Conservation (phyloP, 2,329 filamentous ascomycete genomes). For the Apiospora sp. region DNA sequence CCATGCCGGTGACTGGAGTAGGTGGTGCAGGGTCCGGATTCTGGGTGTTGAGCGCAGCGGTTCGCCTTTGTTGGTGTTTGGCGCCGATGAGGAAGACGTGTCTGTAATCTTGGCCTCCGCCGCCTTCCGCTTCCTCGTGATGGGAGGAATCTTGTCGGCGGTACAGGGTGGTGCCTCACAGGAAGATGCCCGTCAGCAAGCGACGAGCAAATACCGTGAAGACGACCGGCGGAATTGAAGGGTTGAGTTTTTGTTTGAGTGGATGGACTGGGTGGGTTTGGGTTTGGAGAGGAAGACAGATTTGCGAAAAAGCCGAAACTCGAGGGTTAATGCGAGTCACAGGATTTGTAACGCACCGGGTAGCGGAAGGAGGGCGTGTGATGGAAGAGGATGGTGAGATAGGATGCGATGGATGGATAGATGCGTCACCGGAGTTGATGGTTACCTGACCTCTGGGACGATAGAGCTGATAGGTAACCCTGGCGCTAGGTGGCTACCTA, state of each 20-base stretch:
- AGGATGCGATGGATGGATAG: constrained; percentile 19
- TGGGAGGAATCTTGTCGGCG: constrained; percentile 64
- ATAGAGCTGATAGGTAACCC: not conserved
- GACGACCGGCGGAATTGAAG: constrained; percentile 14
- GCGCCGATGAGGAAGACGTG: constrained; percentile 26
- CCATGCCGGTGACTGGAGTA: constrained; percentile 76
- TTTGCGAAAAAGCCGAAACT: constrained; percentile 12
- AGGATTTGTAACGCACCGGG: not conserved
- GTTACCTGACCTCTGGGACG: constrained; percentile 10
- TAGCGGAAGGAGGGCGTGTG: not conserved
- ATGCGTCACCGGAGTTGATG: constrained; percentile 15
- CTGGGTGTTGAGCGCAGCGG: constrained; percentile 35
- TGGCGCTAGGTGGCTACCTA: not conserved
- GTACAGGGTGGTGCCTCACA: constrained; percentile 30
- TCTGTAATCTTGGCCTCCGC: constrained; percentile 68
- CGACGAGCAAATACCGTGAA: constrained; percentile 26
- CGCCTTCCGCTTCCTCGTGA: constrained; percentile 68
- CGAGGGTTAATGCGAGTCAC: constrained; percentile 16
- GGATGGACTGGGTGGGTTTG: not conserved
- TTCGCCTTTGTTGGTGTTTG: constrained; percentile 36
- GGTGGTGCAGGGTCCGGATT: constrained; percentile 58
- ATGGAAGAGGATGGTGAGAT: constrained; percentile 18
- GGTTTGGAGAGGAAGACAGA: constrained; percentile 1
- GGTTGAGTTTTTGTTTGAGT: not conserved
- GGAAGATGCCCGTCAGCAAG: constrained; percentile 34